Base-by-base conservation (phyloP, 192 early-diverging fungal species). In the Endogone sp. region DNA sequence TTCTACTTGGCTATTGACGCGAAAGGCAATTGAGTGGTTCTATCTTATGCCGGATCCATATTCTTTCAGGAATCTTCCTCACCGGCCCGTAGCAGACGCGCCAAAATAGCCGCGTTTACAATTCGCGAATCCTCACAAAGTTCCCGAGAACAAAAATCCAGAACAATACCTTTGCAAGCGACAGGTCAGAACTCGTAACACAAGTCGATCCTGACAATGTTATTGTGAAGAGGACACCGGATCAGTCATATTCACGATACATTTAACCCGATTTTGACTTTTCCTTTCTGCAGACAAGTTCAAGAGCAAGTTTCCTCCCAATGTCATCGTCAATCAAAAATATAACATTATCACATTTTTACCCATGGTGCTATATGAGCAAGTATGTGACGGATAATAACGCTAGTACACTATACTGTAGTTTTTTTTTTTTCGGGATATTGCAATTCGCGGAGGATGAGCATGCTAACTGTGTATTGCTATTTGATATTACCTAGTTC, bases 301-400 rank as follows among this genome's bases (percentile, higher is more conserved):
- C 62, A 85, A 83, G 69, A 78, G 80, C 26, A 82, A 83, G 71
- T 92, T 81, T 72, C 75, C 92, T 23, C 86, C 88, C 3, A 98
- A 98, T 78, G 84, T 92, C 30, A 85, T 96, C 10, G 80, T 87
- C 58, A 97, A 97, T 79, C 94, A 96, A 75, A 92, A 92, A 75
- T 94, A 94, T 79, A 93, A 85, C 73, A 64, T 92, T 9, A 70
- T 93, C 27, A 92, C 87, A 16, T 94, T 94, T 64, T 65, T 94
- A 37, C 93, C 93, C 20, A 68, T 91, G 29, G 91, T 94, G 11
- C 83, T 94, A 56, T 92, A 85, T 77, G 89, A 94, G 76, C 91
- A 94, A 75, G 87, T 87, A 75, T 68, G 63, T 54, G 25, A 56
- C 21, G 27, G 23, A 27, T 2, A 57, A 60, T 27, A n/a, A n/a